These are phyloP conservation scores for Jacaranda mimosifolia DNA, from an alignment of 257 asterid species.

Conservation along the genomic window DNA sequence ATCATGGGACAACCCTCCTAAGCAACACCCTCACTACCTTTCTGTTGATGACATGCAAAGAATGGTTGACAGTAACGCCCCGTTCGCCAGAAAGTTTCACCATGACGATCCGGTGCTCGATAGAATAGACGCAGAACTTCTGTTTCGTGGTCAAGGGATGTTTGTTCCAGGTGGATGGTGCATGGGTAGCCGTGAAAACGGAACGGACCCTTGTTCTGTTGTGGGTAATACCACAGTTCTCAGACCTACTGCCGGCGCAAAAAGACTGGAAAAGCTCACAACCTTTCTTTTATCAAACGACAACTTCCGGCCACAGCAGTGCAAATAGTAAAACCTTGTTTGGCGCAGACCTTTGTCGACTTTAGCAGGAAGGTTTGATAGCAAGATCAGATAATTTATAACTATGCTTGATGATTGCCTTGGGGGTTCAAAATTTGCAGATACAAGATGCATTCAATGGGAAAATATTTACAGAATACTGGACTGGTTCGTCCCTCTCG, in stretches of 20 bases:
- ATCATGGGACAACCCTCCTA: slow-evolving; percentile 97
- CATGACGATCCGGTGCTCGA: slow-evolving; percentile 75
- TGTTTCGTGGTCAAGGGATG: slow-evolving; percentile 66
- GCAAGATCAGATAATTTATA: background rate
- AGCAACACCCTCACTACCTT: slow-evolving; percentile 93
- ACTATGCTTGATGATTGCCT: background rate
- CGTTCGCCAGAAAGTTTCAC: slow-evolving; percentile 87
- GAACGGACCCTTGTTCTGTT: slow-evolving; percentile 77
- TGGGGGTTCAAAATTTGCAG: background rate
- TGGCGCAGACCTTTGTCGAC: slow-evolving; percentile 4
- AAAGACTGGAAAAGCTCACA: slow-evolving; percentile 68
- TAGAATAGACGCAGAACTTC: slow-evolving; percentile 69
- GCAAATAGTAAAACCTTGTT: slow-evolving; percentile 51
- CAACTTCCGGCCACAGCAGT: slow-evolving; percentile 69
- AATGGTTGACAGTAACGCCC: slow-evolving; percentile 86
- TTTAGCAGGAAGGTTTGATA: background rate
- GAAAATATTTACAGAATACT: too few relatives aligned
- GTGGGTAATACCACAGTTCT: slow-evolving; percentile 62
- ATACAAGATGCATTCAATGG: too few relatives aligned
- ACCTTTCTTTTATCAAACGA: slow-evolving; percentile 60
- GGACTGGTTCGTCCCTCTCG: too few relatives aligned
- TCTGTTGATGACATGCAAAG: slow-evolving; percentile 62
- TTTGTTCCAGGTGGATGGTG: slow-evolving; percentile 96
- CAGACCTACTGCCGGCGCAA: slow-evolving; percentile 78
- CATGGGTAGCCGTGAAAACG: slow-evolving; percentile 61